Percentiles rank a stretch among this genome's conserved stretches.
phyloP scores from a whole-genome alignment of 1,139 yeast genomes.

The Petasospora fabianii region DNA sequence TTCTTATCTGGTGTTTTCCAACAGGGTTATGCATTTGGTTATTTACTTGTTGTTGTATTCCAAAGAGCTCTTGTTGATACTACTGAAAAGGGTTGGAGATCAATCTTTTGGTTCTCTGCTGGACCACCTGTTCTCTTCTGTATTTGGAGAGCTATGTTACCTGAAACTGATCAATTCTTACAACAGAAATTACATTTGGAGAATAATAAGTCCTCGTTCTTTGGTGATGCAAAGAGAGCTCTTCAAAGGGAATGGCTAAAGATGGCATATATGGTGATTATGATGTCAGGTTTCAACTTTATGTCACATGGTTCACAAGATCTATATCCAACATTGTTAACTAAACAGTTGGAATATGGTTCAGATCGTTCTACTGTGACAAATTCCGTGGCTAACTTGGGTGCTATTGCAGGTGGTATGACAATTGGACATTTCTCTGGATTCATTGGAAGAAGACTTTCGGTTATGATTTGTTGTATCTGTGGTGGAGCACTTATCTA shows the following conservation, averaged over 20 bases:
- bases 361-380: slow-evolving; percentile 57
- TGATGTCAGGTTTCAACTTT: slow-evolving; percentile 66
- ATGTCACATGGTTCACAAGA: slow-evolving; percentile 76
- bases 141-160: slow-evolving; percentile 49
- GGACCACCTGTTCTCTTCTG: slow-evolving; percentile 61
- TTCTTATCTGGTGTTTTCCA: slow-evolving; percentile 64
- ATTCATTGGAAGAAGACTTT: slow-evolving; percentile 56
- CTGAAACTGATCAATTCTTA: slow-evolving; percentile 58
- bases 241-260: slow-evolving; percentile 40
- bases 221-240: slow-evolving; percentile 28
- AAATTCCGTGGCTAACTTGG: slow-evolving; percentile 65
- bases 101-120: slow-evolving; percentile 77
- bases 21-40: slow-evolving; percentile 73
- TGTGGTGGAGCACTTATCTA: slow-evolving; percentile 63
- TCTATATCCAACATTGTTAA: slow-evolving; percentile 62
- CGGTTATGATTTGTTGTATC: slow-evolving; percentile 56
- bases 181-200: slow-evolving; percentile 31
- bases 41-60: slow-evolving; percentile 60
- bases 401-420: slow-evolving; percentile 66
- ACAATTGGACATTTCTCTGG: slow-evolving; percentile 58
- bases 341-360: slow-evolving; percentile 49
- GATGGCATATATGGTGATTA: slow-evolving; percentile 46
- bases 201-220: slow-evolving; percentile 26
- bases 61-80: slow-evolving; percentile 56
- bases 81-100: slow-evolving; percentile 57